phyloP scores from a whole-genome alignment of 2,329 filamentous ascomycete genomes.

The Onygenales sp. region DNA sequence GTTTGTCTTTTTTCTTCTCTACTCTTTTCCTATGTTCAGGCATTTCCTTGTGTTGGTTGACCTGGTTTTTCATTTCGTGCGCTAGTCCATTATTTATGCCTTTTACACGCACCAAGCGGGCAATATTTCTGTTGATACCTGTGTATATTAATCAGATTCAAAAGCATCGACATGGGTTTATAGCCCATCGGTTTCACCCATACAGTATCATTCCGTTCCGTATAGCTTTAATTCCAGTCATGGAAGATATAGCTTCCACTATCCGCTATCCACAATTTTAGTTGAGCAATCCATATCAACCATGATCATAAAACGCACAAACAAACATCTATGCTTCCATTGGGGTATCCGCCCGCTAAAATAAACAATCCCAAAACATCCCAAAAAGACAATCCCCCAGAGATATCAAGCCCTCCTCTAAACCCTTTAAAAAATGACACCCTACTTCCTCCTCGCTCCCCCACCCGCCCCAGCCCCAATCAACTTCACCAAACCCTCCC shows the following conservation, averaged over 20 bases:
- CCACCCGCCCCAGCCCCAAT: conserved; percentile 34
- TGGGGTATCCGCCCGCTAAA: too few species aligned
- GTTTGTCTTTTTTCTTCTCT: background rate
- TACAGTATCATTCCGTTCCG: background rate
- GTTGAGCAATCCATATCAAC: too few species aligned
- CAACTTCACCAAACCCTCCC: conserved; percentile 57
- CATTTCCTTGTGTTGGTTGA: background rate
- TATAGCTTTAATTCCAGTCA: too few species aligned
- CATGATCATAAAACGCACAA: too few species aligned
- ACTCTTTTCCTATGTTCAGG: background rate
- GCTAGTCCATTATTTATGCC: background rate
- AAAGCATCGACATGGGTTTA: background rate
- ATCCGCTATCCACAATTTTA: too few species aligned
- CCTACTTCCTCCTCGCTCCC: conserved; percentile 20
- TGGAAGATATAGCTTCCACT: too few species aligned
- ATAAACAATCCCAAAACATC: too few species aligned
- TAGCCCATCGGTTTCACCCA: background rate
- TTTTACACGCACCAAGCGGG: background rate
- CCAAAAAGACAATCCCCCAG: too few species aligned
- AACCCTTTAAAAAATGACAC: background rate
- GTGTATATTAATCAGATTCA: conserved; percentile 1
- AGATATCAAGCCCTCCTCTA: too few species aligned
- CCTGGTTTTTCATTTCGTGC: background rate
- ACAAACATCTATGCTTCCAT: too few species aligned
- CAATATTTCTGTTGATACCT: background rate